Base-by-base conservation (phyloP, 164 flowering plant genomes). In the Liquidambar formosana region DNA sequence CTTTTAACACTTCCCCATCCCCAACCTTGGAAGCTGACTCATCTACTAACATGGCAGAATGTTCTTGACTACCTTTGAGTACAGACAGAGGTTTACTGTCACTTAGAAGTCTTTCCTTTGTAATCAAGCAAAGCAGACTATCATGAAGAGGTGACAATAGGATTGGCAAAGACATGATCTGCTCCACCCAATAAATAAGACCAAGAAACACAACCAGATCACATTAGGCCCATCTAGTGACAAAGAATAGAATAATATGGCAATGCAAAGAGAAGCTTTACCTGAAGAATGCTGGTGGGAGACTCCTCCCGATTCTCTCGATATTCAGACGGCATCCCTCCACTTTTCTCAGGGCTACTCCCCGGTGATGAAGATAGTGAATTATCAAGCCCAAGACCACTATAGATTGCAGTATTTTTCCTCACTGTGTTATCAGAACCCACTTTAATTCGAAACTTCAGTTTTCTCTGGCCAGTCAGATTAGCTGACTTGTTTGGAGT, bases 361-460 rank as follows among this genome's bases (percentile, higher is more conserved):
- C 64, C 80, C 67, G 67, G 60, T 33, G 98, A 85, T 26, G 94
- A 84, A 67, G 86, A 79, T 65, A 93, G 96, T 64, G 96, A 88
- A 54, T 64, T 53, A 57, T 79, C 85, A 72, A 93, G 97, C 60
- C 98, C 97, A 65, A 94, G 88, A 63, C 92, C 94, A 75, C 84
- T 87, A 66, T 76, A 77, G 4, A 87, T 71, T 58, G 75, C 84
- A 56, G 81, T 73, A 65, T 73, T 84, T 57, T 73, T 81, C 44
- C 11, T 66, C n/a, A 59, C 53, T 4, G 46, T 25, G 28, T 18
- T 72, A 46, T 79, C 78, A 64, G 82, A 73, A 60, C 76, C 70
- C 67, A 85, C 66, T 77, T 81, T 87, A 44, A 87, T 74, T 18
- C 89, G 77, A 66, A 87, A 46, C 77, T 80, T 88, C 11, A 81